These are phyloP conservation scores for Cyberlindnera veronae DNA, from an alignment of 805 yeast genomes.

Conservation along the genomic window DNA sequence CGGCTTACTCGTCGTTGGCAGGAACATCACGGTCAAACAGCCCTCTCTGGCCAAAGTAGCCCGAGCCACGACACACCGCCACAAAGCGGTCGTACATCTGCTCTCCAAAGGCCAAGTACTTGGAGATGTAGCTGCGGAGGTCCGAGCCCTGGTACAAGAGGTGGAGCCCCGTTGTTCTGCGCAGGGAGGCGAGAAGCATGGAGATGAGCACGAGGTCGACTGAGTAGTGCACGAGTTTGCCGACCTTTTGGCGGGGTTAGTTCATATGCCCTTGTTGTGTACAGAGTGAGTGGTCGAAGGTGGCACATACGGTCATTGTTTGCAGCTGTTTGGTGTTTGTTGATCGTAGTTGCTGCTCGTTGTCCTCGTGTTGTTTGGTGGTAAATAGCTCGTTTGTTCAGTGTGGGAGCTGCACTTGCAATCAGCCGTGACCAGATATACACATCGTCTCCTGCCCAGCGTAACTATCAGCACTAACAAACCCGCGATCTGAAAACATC, in stretches of 20 bases:
- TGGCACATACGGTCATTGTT: slow-evolving; percentile 6
- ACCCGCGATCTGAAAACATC: neutral
- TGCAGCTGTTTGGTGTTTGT: neutral
- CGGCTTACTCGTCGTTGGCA: neutral
- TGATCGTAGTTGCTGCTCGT: neutral
- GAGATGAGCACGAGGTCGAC: slow-evolving; percentile 77
- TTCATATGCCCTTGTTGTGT: neutral
- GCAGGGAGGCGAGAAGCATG: slow-evolving; percentile 80
- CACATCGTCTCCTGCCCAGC: neutral
- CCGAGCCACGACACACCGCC: slow-evolving; percentile 42
- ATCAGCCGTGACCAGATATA: neutral
- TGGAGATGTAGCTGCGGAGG: slow-evolving; percentile 45
- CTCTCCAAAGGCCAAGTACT: slow-evolving; percentile 61
- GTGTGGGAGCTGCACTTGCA: too few species aligned
- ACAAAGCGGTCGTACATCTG: slow-evolving; percentile 48
- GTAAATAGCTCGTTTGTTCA: too few species aligned
- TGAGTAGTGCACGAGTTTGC: slow-evolving; percentile 65
- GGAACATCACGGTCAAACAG: slow-evolving; percentile 13
- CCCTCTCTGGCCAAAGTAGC: slow-evolving; percentile 37
- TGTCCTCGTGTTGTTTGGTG: too few species aligned
- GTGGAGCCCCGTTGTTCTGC: slow-evolving; percentile 75
- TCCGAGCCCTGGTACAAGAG: slow-evolving; percentile 30
- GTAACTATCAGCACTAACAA: neutral
- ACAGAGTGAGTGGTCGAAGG: neutral
- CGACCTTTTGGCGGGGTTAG: slow-evolving; percentile 25